Evolutionary conservation across 192 early-diverging fungal genomes (phyloP), one percentile per base, ranked within the genome.

Genomic region (Endogone sp.): DNA sequence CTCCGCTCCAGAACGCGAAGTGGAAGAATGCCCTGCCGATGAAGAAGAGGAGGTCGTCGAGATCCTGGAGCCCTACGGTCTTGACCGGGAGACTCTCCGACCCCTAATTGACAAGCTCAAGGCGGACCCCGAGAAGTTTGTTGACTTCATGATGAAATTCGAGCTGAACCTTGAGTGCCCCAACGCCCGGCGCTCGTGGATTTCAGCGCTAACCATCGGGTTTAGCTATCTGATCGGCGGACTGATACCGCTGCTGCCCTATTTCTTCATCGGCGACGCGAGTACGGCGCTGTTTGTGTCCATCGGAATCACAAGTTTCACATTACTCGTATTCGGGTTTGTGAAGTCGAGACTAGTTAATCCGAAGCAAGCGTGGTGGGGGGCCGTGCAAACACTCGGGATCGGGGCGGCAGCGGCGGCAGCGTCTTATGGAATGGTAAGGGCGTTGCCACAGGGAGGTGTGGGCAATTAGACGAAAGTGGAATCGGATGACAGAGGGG

Each of bases 131-230:
- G 76, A 79, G 21, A 75, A 80, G 60, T 87, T 84, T 80, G 85
- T 90, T 26, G 87, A 90, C 56, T 90, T 90, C 62, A 90, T 90
- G 89, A 90, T 90, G 89, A 79, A 84, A 60, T 86, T 88, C 72
- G 86, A 90, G 73, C 70, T 90, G 28, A 72, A 73, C 30, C 71
- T 90, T 29, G 85, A 88, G 61, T 82, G 76, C 63, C 88, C 88
- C 21, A 79, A 84, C 63, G 67, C 78, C n/a, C 73, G 72, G 57
- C 79, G 86, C 13, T 73, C 82, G 22, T 84, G 82, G 81, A 82
- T 85, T 13, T 80, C 80, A 37, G 88, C 85, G 0, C 59, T 84
- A 9, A 88, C 88, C 2, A 86, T 88, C 63, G 88, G 88, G 6
- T 11, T 78, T 8, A 78, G 82, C 2, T 90, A 90, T 75, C 82